Base-by-base conservation (phyloP, 179 eudicot species). In the Actinidia polygama region DNA sequence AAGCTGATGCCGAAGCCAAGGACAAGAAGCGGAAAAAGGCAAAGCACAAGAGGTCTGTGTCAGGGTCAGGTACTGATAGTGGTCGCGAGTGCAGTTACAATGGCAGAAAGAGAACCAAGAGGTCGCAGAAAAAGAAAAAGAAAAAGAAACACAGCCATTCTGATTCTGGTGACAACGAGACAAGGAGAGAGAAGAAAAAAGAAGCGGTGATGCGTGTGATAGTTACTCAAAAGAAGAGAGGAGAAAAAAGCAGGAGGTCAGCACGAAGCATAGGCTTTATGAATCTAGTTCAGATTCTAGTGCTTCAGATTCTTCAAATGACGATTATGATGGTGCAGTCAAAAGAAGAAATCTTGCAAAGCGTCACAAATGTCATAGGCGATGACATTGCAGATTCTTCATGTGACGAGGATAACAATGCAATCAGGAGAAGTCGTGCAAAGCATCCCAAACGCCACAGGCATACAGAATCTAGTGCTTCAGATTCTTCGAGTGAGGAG, bases 1-100 rank as follows among this genome's bases (percentile, higher is more conserved):
- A 81, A 85, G 96, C 93, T 14, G 97, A 94, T 54, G 94, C 91
- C 14, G 95, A 95, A 87, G 93, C 98, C 82, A 89, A 85, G 84
- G 91, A 76, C 78, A 90, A 87, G 85, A 93, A 90, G 84, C 82
- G 76, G 19, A 94, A 93, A 85, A 84, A 90, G 57, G 86, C 88
- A 70, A 91, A 87, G 82, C 95, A 84, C 80, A 93, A 89, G 87
- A 91, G 87, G 83, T 87, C 88, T n/a, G 76, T 64, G 2, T 85
- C 95, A 7, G 91, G 66, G 44, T 91, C 90, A 62, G 94, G 87
- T 44, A 82, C 83, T 83, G 96, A 87, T 10, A 84, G 84, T 77
- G 92, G 81, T 50, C 79, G 82, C 36, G 91, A 90, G 61, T 87
- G 88, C 87, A 73, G 85, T 78, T 91, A 86, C 46, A 89, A 76